Evolutionary conservation across 768 basidiomycete genomes (phyloP), one percentile per base, ranked within the genome.

Genomic region (Psilocybe subaeruginosa): DNA sequence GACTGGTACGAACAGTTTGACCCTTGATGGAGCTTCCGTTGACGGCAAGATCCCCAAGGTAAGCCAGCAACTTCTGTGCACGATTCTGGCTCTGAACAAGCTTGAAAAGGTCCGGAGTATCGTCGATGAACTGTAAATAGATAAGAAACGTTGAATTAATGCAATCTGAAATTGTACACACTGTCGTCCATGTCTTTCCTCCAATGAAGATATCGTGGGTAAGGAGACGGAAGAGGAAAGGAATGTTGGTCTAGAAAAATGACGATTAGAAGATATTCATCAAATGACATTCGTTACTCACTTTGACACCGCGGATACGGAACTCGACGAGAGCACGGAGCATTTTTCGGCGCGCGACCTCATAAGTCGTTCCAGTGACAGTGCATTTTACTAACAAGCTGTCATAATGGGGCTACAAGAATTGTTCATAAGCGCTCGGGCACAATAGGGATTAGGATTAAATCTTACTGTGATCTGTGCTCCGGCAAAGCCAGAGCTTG

Each of bases 91-190:
- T 95, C 70, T 94, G 92, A 6, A 99, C 96, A 58, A 99, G 87
- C 77, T 96, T 97, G 89, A 99, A 99, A 64, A 99, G 87, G 72
- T 98, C 95, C n/a, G 95, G 96, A 1, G 97, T 98, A 76, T 99
- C 97, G 70, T 99, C 97, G 76, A 99, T 99, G 82, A 99, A 99
- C 93, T 95, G 69, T 23, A 60, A 1, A 49, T 27, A 54, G 41
- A 45, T 50, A 11, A 61, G 53, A 39, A 17, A 55, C 39, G 45
- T 51, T 33, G 41, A 52, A 23, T 27, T 19, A 7, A n/a, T 19
- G 16, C 29, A 30, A 53, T 46, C 11, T 43, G 1, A 23, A 30
- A 9, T 47, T 7, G 23, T 8, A 65, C 66, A 45, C 62, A 70
- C 68, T 62, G 97, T 99, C 2, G 97, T 99, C 97, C 97, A 99